Evolutionary conservation across 2,329 filamentous ascomycete species (phyloP), one percentile per base, ranked within the genome.

Genomic region (Teratosphaeria epicoccoides): DNA sequence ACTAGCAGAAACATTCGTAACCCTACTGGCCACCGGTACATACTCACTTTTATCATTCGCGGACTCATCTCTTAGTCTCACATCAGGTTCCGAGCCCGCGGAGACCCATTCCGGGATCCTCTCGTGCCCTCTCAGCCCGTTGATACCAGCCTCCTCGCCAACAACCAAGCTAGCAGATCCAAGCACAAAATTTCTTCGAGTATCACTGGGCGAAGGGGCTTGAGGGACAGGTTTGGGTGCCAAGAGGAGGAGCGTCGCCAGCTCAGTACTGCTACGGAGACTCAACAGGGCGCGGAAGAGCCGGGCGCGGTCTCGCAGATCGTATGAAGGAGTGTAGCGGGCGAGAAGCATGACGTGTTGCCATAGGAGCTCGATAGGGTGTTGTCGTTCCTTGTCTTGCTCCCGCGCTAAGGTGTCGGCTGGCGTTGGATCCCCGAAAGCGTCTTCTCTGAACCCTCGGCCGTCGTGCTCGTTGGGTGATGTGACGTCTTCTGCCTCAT

Each of bases 151-250:
- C 6, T 87, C 85, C 1, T 83, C 82, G 1, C 87, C 89, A 10
- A 97, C 74, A 0, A 96, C 85, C 0, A 97, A 78, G 14, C 88
- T 91, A 1, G 91, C 82, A 2, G 88, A 93, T 10, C 93, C 93
- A 0, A 98, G 76, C 1, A 84, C 76, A 52, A 91, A 85, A 0
- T 82, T 84, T 57, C 84, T 87, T 28, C 90, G 80, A 2, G 80
- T 28, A 65, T 95, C 90, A 0, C 88, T 95, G 0, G 93, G 93
- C 53, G 87, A 95, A 0, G 89, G 89, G 0, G 87, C 85, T 55
- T 95, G 88, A 0, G 93, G 93, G 0, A 93, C 88, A 0, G 93
- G 91, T 66, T 98, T 98, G 0, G 93, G 90, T 0, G 93, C 93
- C 1, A 97, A 79, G 0, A 98, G 82, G 67, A 97, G 85, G 12